Evolutionary conservation across 164 flowering plant genomes (phyloP).

Genomic region (Macadamia integrifolia): DNA sequence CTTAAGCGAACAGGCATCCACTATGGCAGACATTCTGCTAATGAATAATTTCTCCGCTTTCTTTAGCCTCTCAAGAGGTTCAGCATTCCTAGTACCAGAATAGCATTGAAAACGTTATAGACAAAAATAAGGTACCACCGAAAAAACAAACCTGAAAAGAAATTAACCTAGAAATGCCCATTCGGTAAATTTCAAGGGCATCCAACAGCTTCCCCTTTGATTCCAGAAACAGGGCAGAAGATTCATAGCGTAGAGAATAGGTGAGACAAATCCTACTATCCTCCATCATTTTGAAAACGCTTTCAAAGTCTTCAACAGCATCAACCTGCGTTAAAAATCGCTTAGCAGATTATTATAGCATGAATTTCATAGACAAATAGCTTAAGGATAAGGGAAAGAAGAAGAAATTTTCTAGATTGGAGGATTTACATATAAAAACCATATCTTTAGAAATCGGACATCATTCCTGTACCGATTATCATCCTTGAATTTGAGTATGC

Average conservation of each 20-base stretch:
- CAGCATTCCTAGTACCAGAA: slow-evolving; percentile 53
- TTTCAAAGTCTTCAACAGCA: slow-evolving; percentile 42
- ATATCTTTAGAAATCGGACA: slow-evolving; percentile 75
- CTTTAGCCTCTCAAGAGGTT: slow-evolving; percentile 58
- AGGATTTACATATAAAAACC: slow-evolving; percentile 65
- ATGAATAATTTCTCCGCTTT: slow-evolving; percentile 47
- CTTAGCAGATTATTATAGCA: background rate
- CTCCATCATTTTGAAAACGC: slow-evolving; percentile 48
- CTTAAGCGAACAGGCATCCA: slow-evolving; percentile 30
- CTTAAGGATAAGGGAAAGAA: background rate
- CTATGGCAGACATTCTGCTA: slow-evolving; percentile 43
- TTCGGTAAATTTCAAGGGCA: slow-evolving; percentile 50
- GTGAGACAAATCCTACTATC: slow-evolving; percentile 38
- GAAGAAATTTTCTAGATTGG: background rate
- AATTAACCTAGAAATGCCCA: slow-evolving; percentile 68
- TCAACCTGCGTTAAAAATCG: slow-evolving; percentile 44
- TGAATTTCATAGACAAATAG: background rate
- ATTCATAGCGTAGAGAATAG: slow-evolving; percentile 54
- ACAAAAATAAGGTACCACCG: too few relatives aligned
- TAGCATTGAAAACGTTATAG: background rate
- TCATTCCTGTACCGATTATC: slow-evolving; percentile 57
- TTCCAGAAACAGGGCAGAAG: slow-evolving; percentile 65
- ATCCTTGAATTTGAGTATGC: slow-evolving; percentile 49
- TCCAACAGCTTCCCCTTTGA: slow-evolving; percentile 55
- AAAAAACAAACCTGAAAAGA: too few relatives aligned